A percentile compares a stretch with the other conserved stretches of the same genome.
phyloP scores from a whole-genome alignment of 108 stramenopile species.

The Poteriospumella lacustris region DNA sequence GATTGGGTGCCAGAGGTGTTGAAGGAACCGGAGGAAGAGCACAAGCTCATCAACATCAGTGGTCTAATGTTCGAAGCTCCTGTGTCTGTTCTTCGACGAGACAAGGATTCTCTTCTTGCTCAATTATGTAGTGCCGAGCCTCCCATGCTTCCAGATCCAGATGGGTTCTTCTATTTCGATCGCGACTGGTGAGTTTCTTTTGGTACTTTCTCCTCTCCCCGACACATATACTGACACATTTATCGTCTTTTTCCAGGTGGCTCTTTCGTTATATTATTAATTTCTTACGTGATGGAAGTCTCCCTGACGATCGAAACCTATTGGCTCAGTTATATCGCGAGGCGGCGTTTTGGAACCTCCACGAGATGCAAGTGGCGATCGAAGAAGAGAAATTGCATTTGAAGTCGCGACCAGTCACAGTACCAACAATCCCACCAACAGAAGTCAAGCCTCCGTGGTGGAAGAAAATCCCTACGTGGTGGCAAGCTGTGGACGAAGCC shows the following conservation, averaged over 20 bases:
- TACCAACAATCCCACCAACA: background rate
- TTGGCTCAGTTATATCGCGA: constrained; percentile 3
- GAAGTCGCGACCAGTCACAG: background rate
- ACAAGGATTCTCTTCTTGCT: constrained; percentile 2
- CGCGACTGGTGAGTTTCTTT: constrained; percentile 10
- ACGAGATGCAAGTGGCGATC: background rate
- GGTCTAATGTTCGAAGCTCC: constrained; percentile 17
- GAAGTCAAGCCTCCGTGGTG: background rate
- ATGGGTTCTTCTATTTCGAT: constrained; percentile 10
- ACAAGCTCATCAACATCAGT: constrained; percentile 1
- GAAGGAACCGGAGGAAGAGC: background rate
- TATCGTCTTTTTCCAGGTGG: constrained; percentile 5
- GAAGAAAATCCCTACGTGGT: background rate
- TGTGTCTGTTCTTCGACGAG: background rate
- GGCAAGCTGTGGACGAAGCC: constrained; percentile 13
- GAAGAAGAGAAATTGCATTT: background rate
- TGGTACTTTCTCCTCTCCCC: background rate
- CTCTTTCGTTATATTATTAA: background rate
- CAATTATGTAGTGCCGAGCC: background rate
- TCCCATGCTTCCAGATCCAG: background rate
- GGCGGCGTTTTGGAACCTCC: background rate
- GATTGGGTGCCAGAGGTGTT: background rate
- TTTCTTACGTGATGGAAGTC: constrained; percentile 13
- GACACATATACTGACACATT: background rate
- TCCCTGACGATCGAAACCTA: background rate